Evolutionary conservation across 345 rosid species (phyloP).

Genomic region (Trapa incisa): DNA sequence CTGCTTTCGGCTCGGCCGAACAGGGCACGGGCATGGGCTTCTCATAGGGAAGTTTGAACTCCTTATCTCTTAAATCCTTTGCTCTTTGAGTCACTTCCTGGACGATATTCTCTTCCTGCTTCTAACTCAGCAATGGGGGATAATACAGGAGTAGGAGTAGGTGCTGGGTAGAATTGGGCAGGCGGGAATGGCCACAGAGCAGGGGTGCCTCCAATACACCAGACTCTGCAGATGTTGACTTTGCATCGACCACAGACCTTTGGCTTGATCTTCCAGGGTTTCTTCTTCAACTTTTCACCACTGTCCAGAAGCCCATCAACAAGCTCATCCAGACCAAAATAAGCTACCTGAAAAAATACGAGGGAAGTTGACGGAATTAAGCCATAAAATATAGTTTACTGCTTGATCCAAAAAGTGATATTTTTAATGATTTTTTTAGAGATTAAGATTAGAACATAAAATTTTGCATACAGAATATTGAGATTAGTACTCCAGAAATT

Average conservation of each 20-base stretch:
- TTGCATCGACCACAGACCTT: slow-evolving; percentile 36
- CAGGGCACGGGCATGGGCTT: slow-evolving; percentile 63
- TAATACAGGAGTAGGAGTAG: slow-evolving; percentile 19
- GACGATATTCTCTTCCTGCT: slow-evolving; percentile 55
- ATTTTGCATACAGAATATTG: not conserved
- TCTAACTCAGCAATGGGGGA: slow-evolving; percentile 40
- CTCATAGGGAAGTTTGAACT: slow-evolving; percentile 77
- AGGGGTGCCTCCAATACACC: slow-evolving; percentile 26
- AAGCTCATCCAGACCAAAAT: slow-evolving; percentile 21
- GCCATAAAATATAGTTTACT: not conserved
- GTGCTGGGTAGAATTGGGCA: slow-evolving; percentile 46
- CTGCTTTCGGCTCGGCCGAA: slow-evolving; percentile 37
- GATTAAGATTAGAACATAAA: not conserved
- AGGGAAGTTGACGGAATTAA: not conserved
- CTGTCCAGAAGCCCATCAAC: slow-evolving; percentile 46
- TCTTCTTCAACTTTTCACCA: slow-evolving; percentile 46
- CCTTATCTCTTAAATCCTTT: slow-evolving; percentile 71
- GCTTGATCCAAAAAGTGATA: not conserved
- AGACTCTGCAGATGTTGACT: slow-evolving; percentile 31
- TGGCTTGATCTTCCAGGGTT: slow-evolving; percentile 43
- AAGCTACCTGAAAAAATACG: not conserved
- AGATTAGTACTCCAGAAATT: not conserved
- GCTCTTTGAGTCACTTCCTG: slow-evolving; percentile 68
- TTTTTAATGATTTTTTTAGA: not conserved
- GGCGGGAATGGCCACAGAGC: slow-evolving; percentile 48